Percentiles rank a stretch among this genome's conserved stretches.
Evolutionary conservation across 495 filamentous ascomycete genomes (phyloP).

Genomic region (Trichoderma orchidacearum): DNA sequence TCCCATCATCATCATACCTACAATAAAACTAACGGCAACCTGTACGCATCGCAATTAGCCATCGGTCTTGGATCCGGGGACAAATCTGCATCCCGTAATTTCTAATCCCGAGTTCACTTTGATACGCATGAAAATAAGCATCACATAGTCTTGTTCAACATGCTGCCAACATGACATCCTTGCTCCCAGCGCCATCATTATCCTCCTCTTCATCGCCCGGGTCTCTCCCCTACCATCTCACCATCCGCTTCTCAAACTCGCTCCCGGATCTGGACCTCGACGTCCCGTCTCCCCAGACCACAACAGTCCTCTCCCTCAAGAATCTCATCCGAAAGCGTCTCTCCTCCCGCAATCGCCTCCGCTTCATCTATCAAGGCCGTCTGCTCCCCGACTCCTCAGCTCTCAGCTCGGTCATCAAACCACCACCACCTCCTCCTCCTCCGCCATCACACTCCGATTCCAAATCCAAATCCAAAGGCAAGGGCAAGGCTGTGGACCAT

Average conservation of each 20-base stretch:
- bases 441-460: slow-evolving; percentile 26
- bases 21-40: too few relatives aligned
- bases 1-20: too few relatives aligned
- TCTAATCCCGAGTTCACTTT: background rate
- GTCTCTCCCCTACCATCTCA: slow-evolving; percentile 48
- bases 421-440: slow-evolving; percentile 39
- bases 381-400: slow-evolving; percentile 60
- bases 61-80: too few relatives aligned
- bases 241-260: slow-evolving; percentile 76
- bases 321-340: slow-evolving; percentile 66
- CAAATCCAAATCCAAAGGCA: slow-evolving; percentile 48
- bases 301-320: slow-evolving; percentile 63
- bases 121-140: background rate
- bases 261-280: slow-evolving; percentile 73
- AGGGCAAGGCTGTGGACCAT: slow-evolving; percentile 19
- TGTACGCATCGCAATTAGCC: too few relatives aligned
- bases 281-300: slow-evolving; percentile 49
- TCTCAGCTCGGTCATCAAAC: slow-evolving; percentile 48
- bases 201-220: slow-evolving; percentile 6
- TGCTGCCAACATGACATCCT: background rate
- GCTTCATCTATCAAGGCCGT: slow-evolving; percentile 79
- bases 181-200: background rate
- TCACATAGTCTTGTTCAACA: background rate
- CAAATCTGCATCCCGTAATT: too few relatives aligned
- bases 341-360: slow-evolving; percentile 51